phyloP scores from a whole-genome alignment of 768 basidiomycete genomes.

The Suillus sp. region DNA sequence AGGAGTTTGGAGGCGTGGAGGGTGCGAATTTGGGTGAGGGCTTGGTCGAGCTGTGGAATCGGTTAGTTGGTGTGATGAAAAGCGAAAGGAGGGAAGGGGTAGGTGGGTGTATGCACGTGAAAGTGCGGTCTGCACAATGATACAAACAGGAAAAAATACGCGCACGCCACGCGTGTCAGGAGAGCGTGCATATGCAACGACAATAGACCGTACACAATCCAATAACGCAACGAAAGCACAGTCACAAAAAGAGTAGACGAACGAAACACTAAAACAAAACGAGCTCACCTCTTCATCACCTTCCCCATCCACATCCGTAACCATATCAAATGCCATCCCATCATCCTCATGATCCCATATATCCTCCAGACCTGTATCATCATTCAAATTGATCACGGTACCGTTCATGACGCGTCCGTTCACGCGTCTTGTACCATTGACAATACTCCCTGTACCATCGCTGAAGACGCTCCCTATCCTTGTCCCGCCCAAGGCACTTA shows the following conservation, averaged over 20 bases:
- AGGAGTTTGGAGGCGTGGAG: conserved; percentile 59
- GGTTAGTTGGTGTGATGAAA: neutral
- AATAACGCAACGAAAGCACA: neutral
- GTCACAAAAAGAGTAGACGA: neutral
- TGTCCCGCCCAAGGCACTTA: neutral
- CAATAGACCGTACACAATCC: neutral
- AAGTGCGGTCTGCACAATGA: neutral
- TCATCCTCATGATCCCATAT: conserved; percentile 48
- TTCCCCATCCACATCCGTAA: conserved; percentile 61
- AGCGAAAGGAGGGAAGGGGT: neutral
- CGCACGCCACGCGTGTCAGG: neutral
- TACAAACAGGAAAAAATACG: neutral
- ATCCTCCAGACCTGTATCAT: conserved; percentile 28
- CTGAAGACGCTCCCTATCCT: conserved; percentile 1
- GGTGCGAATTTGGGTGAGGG: conserved; percentile 41
- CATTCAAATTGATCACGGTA: conserved; percentile 23
- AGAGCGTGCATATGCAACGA: conserved; percentile 13
- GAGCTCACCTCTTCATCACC: conserved; percentile 69
- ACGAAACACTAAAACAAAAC: conserved; percentile 8
- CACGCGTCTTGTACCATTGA: neutral
- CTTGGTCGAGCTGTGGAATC: conserved; percentile 43
- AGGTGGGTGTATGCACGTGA: neutral
- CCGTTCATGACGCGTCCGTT: conserved; percentile 19
- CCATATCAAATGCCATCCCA: conserved; percentile 71
- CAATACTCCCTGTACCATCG: neutral